phyloP scores from a whole-genome alignment of 805 yeast genomes.

The Yarrowia alimentaria region DNA sequence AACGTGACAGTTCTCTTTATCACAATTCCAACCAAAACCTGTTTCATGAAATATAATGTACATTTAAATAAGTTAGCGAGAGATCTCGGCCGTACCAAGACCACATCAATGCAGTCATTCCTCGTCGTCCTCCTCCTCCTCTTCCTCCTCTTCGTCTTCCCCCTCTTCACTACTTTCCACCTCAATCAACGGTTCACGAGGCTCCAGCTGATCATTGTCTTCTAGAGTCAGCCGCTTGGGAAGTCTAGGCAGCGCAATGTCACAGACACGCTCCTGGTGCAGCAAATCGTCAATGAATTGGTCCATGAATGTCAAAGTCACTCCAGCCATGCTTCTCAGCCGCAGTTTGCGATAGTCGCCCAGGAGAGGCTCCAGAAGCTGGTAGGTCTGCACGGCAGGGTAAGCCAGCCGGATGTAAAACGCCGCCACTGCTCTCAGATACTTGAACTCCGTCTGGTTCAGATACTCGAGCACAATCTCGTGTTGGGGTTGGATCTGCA shows the following conservation, averaged over 20 bases:
- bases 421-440: constrained; percentile 65
- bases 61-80: too few relatives aligned
- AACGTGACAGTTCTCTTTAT: too few relatives aligned
- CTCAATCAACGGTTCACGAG: constrained; percentile 39
- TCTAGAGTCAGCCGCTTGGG: constrained; percentile 41
- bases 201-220: constrained; percentile 40
- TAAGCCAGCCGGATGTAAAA: constrained; percentile 53
- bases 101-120: too few relatives aligned
- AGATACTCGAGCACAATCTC: constrained; percentile 57
- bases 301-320: constrained; percentile 59
- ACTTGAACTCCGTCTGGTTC: constrained; percentile 70
- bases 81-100: too few relatives aligned
- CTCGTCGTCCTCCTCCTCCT: constrained; percentile 35
- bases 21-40: too few relatives aligned
- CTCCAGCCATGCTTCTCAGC: constrained; percentile 42
- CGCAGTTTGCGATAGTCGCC: constrained; percentile 71
- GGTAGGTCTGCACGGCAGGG: constrained; percentile 49
- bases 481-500: constrained; percentile 68
- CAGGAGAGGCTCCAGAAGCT: constrained; percentile 52
- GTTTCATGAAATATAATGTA: too few relatives aligned
- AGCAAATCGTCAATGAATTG: constrained; percentile 67
- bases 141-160: constrained; percentile 43
- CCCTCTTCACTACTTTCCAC: constrained; percentile 40
- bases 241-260: constrained; percentile 69
- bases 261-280: constrained; percentile 60